Conservation (phyloP, 2,329 filamentous ascomycete genomes). For the Blastomyces parvus region DNA sequence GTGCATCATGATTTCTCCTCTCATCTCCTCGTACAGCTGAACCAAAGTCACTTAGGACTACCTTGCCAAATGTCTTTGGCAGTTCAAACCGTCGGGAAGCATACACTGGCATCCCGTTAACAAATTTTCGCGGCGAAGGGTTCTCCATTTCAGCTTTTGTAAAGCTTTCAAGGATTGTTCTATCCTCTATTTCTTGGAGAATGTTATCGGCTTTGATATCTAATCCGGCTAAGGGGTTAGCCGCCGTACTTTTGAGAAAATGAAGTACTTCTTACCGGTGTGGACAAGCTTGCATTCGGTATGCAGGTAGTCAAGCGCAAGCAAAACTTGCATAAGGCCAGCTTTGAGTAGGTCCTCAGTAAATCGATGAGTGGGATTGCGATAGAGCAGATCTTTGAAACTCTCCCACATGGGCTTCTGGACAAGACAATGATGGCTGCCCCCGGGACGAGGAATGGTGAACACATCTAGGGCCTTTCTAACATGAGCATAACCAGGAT, state of each 20-base stretch:
- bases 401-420: slow-evolving; percentile 35
- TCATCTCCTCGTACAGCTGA: slow-evolving; percentile 30
- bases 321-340: slow-evolving; percentile 11
- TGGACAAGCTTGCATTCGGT: slow-evolving; percentile 38
- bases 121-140: slow-evolving; percentile 32
- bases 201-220: slow-evolving; percentile 40
- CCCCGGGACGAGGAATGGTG: slow-evolving; percentile 21
- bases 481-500: slow-evolving; percentile 24
- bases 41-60: slow-evolving; percentile 32
- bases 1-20: slow-evolving; percentile 35
- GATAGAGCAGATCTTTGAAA: slow-evolving; percentile 30
- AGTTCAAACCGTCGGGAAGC: slow-evolving; percentile 27
- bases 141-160: slow-evolving; percentile 25
- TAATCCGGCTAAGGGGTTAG: slow-evolving; percentile 13
- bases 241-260: not conserved
- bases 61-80: slow-evolving; percentile 25
- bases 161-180: slow-evolving; percentile 29
- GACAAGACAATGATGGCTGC: slow-evolving; percentile 26
- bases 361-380: slow-evolving; percentile 31
- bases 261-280: slow-evolving; percentile 27
- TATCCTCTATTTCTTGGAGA: slow-evolving; percentile 30
- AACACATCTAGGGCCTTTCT: slow-evolving; percentile 27
- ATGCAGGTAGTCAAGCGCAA: slow-evolving; percentile 24
- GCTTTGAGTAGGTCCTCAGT: slow-evolving; percentile 28
- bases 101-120: slow-evolving; percentile 28